phyloP scores from a whole-genome alignment of 169 alveolate genomes.

The Cryptosporidium ryanae region DNA sequence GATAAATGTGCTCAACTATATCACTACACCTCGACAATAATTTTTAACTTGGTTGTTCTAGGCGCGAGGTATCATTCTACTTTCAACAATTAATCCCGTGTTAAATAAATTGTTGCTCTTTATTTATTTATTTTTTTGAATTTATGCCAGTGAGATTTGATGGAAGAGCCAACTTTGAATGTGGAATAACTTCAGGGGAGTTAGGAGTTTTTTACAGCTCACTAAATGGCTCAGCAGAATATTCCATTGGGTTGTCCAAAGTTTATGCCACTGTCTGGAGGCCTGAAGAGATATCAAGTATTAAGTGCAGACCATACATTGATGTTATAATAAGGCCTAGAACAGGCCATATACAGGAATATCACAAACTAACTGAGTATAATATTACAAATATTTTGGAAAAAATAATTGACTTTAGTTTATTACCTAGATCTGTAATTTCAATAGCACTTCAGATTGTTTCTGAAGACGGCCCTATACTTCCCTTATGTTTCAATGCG shows the following conservation, averaged over 20 bases:
- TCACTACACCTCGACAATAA: too few relatives aligned
- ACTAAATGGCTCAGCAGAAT: conserved; percentile 66
- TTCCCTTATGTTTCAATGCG: conserved; percentile 54
- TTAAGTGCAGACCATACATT: conserved; percentile 23
- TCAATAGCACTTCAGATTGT: conserved; percentile 54
- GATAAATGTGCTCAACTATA: too few relatives aligned
- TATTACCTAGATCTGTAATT: conserved; percentile 38
- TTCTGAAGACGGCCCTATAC: conserved; percentile 66
- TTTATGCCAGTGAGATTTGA: conserved; percentile 52
- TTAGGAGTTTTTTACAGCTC: conserved; percentile 40
- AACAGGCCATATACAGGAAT: conserved; percentile 21
- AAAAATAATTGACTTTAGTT: conserved; percentile 43
- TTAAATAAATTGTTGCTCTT: conserved; percentile 7
- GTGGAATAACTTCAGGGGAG: conserved; percentile 20
- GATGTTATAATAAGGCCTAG: conserved; percentile 56
- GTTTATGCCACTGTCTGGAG: conserved; percentile 62
- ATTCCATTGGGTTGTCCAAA: conserved; percentile 50
- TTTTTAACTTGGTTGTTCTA: too few relatives aligned
- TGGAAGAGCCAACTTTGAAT: conserved; percentile 64
- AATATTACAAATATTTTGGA: conserved; percentile 24
- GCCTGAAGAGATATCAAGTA: conserved; percentile 55
- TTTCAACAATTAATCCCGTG: too few relatives aligned
- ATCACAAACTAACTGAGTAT: conserved; percentile 30
- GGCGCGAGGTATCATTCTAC: too few relatives aligned
- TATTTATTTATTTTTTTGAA: background rate